Percentiles rank a stretch among this genome's conserved stretches.
Conservation (phyloP, 352 stramenopile species). For the Pythium chondricola region DNA sequence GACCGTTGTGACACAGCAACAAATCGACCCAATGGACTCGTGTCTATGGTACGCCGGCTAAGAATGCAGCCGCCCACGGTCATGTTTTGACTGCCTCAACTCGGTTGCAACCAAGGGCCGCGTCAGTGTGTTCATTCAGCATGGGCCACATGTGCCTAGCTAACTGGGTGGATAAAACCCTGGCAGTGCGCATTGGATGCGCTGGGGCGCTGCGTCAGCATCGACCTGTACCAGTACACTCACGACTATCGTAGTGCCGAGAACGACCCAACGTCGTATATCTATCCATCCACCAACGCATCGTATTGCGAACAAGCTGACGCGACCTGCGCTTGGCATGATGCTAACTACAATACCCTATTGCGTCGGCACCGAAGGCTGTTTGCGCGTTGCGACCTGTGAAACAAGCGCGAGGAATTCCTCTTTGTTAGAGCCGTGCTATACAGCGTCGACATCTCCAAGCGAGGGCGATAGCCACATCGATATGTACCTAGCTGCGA, state of each 20-base stretch:
- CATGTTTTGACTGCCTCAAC: constrained; percentile 52
- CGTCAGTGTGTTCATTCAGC: too few relatives aligned
- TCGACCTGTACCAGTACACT: constrained; percentile 21
- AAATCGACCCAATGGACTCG: constrained; percentile 4
- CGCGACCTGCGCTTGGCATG: constrained; percentile 25
- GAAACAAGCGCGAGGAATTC: constrained; percentile 32
- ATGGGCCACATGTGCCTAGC: too few relatives aligned
- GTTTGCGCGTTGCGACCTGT: constrained; percentile 47
- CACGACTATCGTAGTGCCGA: constrained; percentile 28
- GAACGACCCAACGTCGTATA: constrained; percentile 23
- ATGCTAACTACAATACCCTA: constrained; percentile 33
- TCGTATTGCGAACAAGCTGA: constrained; percentile 45
- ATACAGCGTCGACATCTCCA: background rate
- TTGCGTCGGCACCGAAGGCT: constrained; percentile 32
- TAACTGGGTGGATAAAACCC: too few relatives aligned
- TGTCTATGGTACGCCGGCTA: constrained; percentile 3
- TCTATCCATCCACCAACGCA: constrained; percentile 42
- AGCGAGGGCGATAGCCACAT: background rate
- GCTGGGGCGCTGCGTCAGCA: constrained; percentile 18
- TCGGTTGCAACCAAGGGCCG: constrained; percentile 15
- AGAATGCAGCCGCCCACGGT: constrained; percentile 24
- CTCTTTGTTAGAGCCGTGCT: constrained; percentile 25
- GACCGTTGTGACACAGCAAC: too few relatives aligned
- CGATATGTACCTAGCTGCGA: constrained; percentile 5
- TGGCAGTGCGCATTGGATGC: constrained; percentile 21